A percentile compares a stretch with the other conserved stretches of the same genome.
Evolutionary conservation across 116 monocot species (phyloP).

Genomic region (Cymodocea nodosa): DNA sequence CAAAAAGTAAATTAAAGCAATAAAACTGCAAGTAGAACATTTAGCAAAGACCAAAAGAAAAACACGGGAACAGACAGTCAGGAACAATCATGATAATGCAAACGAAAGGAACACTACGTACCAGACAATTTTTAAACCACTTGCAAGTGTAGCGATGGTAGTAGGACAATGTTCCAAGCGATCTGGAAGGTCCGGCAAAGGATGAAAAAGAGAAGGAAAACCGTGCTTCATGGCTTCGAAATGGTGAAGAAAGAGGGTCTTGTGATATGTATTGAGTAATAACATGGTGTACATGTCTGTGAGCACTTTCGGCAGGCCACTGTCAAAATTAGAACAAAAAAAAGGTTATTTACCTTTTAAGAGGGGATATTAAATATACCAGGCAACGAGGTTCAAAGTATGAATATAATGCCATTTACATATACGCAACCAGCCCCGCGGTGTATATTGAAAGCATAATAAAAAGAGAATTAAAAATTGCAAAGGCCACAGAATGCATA

Average conservation of each 20-base stretch:
- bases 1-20: neutral
- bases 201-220: conserved; percentile 46
- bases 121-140: conserved; percentile 62
- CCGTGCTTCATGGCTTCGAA: conserved; percentile 3
- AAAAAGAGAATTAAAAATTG: too few relatives aligned
- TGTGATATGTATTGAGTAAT: neutral
- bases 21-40: too few relatives aligned
- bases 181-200: conserved; percentile 36
- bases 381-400: too few relatives aligned
- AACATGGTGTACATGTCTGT: neutral
- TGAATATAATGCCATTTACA: too few relatives aligned
- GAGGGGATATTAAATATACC: too few relatives aligned
- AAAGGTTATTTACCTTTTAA: neutral
- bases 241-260: neutral
- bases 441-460: too few relatives aligned
- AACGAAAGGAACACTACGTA: conserved; percentile 14
- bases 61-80: too few relatives aligned
- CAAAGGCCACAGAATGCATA: too few relatives aligned
- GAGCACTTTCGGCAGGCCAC: neutral
- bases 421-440: too few relatives aligned
- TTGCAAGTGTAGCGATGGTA: conserved; percentile 55
- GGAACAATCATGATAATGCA: neutral
- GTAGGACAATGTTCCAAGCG: conserved; percentile 25
- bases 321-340: neutral
- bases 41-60: too few relatives aligned